Conservation (phyloP, 148 eudicot genomes). For the Spergularia bocconei region DNA sequence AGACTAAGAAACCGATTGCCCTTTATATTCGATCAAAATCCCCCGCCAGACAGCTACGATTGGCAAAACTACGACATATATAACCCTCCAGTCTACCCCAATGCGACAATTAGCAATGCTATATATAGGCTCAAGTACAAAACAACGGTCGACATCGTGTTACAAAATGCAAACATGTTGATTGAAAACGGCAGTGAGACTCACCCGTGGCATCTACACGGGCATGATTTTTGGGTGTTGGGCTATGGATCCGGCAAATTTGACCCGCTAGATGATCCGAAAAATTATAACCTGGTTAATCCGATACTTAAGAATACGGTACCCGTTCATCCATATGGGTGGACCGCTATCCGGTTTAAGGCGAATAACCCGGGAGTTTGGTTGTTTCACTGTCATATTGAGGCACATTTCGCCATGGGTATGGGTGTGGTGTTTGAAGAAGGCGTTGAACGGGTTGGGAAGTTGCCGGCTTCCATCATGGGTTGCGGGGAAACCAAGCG, state of each 20-base stretch:
- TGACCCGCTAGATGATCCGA: constrained; percentile 40
- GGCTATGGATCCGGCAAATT: constrained; percentile 75
- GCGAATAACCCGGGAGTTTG: constrained; percentile 90
- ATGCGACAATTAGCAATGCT: constrained; percentile 52
- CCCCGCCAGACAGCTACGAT: constrained; percentile 63
- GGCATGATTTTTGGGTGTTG: constrained; percentile 94
- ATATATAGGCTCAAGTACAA: constrained; percentile 53
- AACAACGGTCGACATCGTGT: constrained; percentile 55
- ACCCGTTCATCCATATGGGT: constrained; percentile 67
- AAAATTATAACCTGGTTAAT: constrained; percentile 49
- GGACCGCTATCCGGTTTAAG: constrained; percentile 78
- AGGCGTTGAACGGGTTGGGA: constrained; percentile 64
- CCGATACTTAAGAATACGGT: constrained; percentile 78
- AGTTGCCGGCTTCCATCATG: constrained; percentile 58
- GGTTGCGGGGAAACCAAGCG: constrained; percentile 62
- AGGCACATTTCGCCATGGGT: constrained; percentile 73
- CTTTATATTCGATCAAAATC: constrained; percentile 41
- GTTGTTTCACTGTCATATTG: constrained; percentile 91
- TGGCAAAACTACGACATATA: constrained; percentile 44
- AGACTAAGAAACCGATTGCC: constrained; percentile 21
- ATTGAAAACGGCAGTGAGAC: constrained; percentile 53
- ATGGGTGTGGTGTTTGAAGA: constrained; percentile 87
- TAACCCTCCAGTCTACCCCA: constrained; percentile 30
- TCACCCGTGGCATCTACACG: constrained; percentile 96
- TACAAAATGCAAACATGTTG: constrained; percentile 79